A percentile compares a stretch with the other conserved stretches of the same genome.
Evolutionary conservation across 2,329 filamentous ascomycete species (phyloP).

Genomic region (Neofusicoccum laricinum): DNA sequence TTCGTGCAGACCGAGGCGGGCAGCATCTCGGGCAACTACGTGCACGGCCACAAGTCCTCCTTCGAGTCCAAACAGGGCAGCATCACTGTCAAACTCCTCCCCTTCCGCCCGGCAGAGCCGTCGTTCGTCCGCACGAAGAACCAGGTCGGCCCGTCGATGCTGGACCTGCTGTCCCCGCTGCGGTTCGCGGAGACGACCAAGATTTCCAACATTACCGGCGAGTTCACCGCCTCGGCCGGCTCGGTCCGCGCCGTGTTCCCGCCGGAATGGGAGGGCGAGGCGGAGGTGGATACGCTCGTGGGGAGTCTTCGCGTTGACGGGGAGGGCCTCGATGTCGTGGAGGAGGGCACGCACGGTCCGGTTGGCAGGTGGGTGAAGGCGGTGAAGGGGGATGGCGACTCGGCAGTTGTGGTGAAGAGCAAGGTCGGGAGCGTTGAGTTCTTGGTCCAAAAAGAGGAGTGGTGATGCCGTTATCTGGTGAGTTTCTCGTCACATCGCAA

Average conservation of each 20-base stretch:
- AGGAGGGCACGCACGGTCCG: background rate
- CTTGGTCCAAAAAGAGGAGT: background rate
- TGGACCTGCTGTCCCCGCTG: background rate
- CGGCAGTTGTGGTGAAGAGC: background rate
- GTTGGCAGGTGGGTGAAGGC: background rate
- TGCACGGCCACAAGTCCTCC: background rate
- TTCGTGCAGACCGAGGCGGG: background rate
- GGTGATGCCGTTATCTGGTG: too few relatives aligned
- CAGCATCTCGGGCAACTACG: background rate
- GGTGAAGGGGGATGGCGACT: background rate
- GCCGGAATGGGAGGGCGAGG: background rate
- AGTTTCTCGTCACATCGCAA: too few relatives aligned
- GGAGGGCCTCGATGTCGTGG: background rate
- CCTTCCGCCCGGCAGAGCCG: background rate
- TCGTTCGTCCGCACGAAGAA: background rate
- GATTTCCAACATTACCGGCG: background rate
- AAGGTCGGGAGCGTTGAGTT: background rate
- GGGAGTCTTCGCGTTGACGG: background rate
- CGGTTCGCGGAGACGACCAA: background rate
- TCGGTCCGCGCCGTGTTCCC: background rate
- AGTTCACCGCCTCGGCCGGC: background rate
- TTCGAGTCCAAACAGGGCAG: background rate
- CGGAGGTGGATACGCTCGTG: background rate
- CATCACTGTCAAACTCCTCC: background rate
- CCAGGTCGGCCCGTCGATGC: background rate